Evolutionary conservation across 2,329 filamentous ascomycete genomes (phyloP), one percentile per base, ranked within the genome.

Genomic region (Colletotrichum sp.): DNA sequence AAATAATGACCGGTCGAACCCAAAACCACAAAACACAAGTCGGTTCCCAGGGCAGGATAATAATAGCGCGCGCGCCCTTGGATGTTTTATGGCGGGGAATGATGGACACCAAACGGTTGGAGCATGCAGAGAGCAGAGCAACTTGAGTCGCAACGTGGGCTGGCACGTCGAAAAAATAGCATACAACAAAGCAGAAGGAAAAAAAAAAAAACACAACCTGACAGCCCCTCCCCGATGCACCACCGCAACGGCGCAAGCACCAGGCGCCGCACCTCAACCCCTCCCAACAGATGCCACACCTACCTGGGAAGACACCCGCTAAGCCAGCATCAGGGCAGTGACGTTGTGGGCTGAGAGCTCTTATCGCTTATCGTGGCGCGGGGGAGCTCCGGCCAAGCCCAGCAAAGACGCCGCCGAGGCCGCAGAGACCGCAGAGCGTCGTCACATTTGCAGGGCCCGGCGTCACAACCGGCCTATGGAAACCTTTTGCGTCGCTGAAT

Each of bases 361-460:
- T 76, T 76, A 76, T 76, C 73, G 64, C 58, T 76, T 76, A 76
- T 76, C 73, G 70, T 65, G 70, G 60, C 73, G 73, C 73, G 70
- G 73, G 72, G 73, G 73, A 76, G 73, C 73, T 76, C 71, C 66
- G 43, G 73, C 61, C 68, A 75, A 62, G 61, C 61, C 72, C 52
- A 71, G 72, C 36, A 48, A 15, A 32, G 30, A 34, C 26, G n/a
- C 58, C 58, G 30, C 30, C 28, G 58, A 61, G 58, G 58, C 58
- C 58, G 58, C 58, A 70, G 28, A 60, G 48, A 26, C 58, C 43
- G 66, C 58, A 28, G n/a, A 58, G 48, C 58, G 60, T 65, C 66
- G 71, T 73, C 66, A 70, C 66, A 65, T 48, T 66, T 56, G 58
- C 66, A 74, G 60, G 48, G 60, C 32, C 66, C 21, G 60, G 32